These are phyloP conservation scores for Paecilomyces formosus DNA, from an alignment of 2,329 filamentous ascomycete species.

Conservation along the genomic window DNA sequence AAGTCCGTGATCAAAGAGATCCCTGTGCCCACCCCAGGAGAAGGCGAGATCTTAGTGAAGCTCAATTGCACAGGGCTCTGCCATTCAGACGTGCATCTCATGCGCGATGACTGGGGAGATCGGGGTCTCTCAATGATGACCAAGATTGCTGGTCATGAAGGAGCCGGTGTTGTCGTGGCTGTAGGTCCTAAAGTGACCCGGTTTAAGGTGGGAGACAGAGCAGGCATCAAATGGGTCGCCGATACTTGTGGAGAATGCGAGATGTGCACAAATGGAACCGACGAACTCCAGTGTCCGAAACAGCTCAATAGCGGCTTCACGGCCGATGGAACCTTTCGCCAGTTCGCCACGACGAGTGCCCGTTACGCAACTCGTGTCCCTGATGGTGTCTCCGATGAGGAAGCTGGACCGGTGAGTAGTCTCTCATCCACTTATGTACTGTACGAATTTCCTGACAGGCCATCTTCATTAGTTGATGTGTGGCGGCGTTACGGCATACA, in stretches of 20 bases:
- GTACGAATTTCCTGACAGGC: conserved; percentile 22
- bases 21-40: neutral
- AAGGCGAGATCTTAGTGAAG: conserved; percentile 8
- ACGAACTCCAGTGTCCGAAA: conserved; percentile 28
- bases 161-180: conserved; percentile 53
- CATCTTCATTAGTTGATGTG: conserved; percentile 28
- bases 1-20: neutral
- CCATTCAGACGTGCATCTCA: conserved; percentile 11
- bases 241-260: neutral
- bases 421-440: neutral
- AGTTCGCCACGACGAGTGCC: conserved; percentile 27
- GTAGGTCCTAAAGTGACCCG: conserved; percentile 43
- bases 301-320: conserved; percentile 32
- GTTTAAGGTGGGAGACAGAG: conserved; percentile 4
- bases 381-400: conserved; percentile 18
- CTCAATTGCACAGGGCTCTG: conserved; percentile 11
- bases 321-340: conserved; percentile 29
- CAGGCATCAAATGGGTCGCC: neutral
- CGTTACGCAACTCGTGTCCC: conserved; percentile 28
- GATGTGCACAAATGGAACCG: conserved; percentile 16
- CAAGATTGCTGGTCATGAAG: conserved; percentile 53
- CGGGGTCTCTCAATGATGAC: neutral
- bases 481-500: conserved; percentile 28
- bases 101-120: neutral
- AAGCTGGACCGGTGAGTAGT: neutral